phyloP scores from a whole-genome alignment of 805 yeast species.

The Phaffomyces thermotolerans region DNA sequence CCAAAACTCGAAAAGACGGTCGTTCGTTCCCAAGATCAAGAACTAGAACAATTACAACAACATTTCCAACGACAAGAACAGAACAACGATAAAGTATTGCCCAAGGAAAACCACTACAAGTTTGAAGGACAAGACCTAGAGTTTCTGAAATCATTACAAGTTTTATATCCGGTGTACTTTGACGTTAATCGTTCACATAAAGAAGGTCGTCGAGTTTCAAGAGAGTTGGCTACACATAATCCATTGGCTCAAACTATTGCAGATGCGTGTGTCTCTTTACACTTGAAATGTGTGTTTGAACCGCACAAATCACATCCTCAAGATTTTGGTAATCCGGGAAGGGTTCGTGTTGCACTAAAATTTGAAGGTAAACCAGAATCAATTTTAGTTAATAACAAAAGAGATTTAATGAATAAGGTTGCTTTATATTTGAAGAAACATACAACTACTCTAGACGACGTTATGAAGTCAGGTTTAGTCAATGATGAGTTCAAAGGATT shows the following conservation, averaged over 20 bases:
- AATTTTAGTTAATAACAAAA: constrained; percentile 42
- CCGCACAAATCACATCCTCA: constrained; percentile 90
- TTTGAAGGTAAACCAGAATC: constrained; percentile 36
- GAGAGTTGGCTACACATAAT: constrained; percentile 65
- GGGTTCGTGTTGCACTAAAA: constrained; percentile 71
- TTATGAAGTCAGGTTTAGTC: constrained; percentile 57
- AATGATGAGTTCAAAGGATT: constrained; percentile 56
- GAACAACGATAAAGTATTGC: constrained; percentile 4
- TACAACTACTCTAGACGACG: constrained; percentile 55
- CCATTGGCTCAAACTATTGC: constrained; percentile 81
- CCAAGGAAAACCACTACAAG: constrained; percentile 12
- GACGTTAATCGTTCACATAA: constrained; percentile 67
- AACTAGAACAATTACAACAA: constrained; percentile 24
- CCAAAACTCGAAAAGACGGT: constrained; percentile 57
- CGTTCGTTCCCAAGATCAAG: constrained; percentile 52
- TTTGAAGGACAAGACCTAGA: constrained; percentile 51
- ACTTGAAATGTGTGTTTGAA: constrained; percentile 43
- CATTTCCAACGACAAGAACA: constrained; percentile 22
- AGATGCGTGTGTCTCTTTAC: constrained; percentile 51
- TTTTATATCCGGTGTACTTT: constrained; percentile 88
- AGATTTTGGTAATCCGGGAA: constrained; percentile 96
- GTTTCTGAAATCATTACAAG: constrained; percentile 61
- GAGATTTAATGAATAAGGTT: constrained; percentile 55
- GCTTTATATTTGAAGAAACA: constrained; percentile 54
- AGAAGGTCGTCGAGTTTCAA: constrained; percentile 78